phyloP scores from a whole-genome alignment of 768 basidiomycete species.

The Podaxis sp. region DNA sequence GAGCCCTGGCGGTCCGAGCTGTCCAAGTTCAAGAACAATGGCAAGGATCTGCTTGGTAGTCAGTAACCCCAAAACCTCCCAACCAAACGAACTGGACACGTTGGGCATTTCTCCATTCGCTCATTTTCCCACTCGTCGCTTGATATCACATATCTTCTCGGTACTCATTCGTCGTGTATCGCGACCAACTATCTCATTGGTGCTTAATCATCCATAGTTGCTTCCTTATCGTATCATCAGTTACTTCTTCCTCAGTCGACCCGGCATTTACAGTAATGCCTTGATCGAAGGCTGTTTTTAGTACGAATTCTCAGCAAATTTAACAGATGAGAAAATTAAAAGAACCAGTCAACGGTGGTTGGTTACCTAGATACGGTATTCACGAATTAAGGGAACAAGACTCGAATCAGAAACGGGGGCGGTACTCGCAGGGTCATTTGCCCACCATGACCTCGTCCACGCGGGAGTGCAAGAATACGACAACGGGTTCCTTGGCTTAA shows the following conservation, averaged over 20 bases:
- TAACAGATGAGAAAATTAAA: not conserved
- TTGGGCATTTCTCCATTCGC: not conserved
- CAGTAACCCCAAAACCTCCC: not conserved
- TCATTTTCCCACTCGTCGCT: not conserved
- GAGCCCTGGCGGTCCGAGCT: conserved; percentile 85
- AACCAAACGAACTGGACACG: not conserved
- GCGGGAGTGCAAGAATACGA: not conserved
- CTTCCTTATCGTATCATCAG: not conserved
- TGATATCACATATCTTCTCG: not conserved
- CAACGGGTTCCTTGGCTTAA: not conserved
- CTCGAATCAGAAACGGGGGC: not conserved
- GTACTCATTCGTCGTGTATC: not conserved
- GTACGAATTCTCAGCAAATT: not conserved
- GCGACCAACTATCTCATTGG: not conserved
- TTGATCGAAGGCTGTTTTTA: not conserved
- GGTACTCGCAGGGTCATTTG: not conserved
- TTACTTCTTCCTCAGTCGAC: not conserved
- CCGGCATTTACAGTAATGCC: not conserved
- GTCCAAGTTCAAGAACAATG: conserved; percentile 70
- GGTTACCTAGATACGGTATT: not conserved
- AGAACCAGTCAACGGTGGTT: not conserved
- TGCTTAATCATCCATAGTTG: not conserved
- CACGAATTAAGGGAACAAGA: not conserved
- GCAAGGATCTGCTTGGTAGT: conserved; percentile 50
- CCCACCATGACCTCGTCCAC: not conserved